These are phyloP conservation scores for Alternaria gansuensis DNA, from an alignment of 2,329 filamentous ascomycete species.

Conservation along the genomic window DNA sequence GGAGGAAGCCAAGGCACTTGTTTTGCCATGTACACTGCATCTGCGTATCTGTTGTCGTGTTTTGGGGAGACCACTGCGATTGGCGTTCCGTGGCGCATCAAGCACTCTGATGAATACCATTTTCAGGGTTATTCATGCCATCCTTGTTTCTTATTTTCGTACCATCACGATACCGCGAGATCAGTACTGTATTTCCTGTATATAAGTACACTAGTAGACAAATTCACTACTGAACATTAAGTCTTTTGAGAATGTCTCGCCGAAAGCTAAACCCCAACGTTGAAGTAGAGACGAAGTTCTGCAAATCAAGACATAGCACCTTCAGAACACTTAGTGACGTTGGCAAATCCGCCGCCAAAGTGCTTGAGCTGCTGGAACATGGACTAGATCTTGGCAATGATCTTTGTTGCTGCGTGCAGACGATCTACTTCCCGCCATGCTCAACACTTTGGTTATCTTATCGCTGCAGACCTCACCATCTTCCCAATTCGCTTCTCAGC, in stretches of 20 bases:
- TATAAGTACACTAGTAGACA: background rate
- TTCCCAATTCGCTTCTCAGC: conserved; percentile 14
- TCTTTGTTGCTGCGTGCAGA: background rate
- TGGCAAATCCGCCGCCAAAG: background rate
- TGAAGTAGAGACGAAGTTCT: background rate
- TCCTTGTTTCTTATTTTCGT: background rate
- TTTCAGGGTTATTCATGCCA: background rate
- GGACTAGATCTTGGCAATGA: background rate
- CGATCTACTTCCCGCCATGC: background rate
- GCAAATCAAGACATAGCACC: too few species aligned
- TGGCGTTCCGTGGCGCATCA: conserved; percentile 15
- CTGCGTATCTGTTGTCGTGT: background rate
- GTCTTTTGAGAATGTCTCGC: background rate
- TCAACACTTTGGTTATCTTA: conserved; percentile 1
- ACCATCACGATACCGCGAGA: background rate
- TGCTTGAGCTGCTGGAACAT: conserved; percentile 5
- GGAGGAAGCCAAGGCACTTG: background rate
- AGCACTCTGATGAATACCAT: background rate
- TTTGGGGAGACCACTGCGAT: conserved; percentile 1
- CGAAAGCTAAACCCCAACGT: background rate
- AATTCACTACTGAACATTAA: background rate
- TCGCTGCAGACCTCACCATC: conserved; percentile 13
- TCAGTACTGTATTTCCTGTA: background rate
- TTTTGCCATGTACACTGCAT: background rate
- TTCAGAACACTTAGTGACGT: background rate